A percentile compares a stretch with the other conserved stretches of the same genome.
Evolutionary conservation across 192 early-diverging fungal species (phyloP).

Genomic region (Backusella macrospora): DNA sequence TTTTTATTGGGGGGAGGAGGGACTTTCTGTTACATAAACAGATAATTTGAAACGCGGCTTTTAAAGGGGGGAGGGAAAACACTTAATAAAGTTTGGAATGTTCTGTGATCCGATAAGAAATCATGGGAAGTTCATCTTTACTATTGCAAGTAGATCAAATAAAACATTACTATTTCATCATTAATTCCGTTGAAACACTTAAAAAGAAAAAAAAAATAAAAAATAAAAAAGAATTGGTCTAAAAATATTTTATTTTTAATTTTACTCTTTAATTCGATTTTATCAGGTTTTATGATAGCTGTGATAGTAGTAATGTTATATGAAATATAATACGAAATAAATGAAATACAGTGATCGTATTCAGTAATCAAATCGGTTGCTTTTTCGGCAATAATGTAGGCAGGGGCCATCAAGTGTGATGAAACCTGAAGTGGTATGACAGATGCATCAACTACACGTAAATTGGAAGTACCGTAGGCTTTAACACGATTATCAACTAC

Average conservation of each 20-base stretch:
- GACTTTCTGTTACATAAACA: slow-evolving; percentile 8
- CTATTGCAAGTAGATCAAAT: slow-evolving; percentile 10
- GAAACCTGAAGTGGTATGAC: slow-evolving; percentile 31
- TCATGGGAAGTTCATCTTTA: slow-evolving; percentile 17
- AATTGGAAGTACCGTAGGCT: slow-evolving; percentile 28
- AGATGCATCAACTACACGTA: slow-evolving; percentile 40
- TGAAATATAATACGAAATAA: not conserved
- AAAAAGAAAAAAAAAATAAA: too few relatives aligned
- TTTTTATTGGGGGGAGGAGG: not conserved
- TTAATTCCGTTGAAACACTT: not conserved
- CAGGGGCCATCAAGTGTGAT: slow-evolving; percentile 18
- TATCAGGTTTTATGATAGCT: not conserved
- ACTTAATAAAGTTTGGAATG: slow-evolving; percentile 17
- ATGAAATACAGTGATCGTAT: not conserved
- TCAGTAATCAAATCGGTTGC: slow-evolving; percentile 36
- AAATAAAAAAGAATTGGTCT: too few relatives aligned
- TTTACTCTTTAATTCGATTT: not conserved
- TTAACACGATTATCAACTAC: slow-evolving; percentile 33
- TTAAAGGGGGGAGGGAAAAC: not conserved
- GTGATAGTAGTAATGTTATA: not conserved
- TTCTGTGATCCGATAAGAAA: slow-evolving; percentile 17
- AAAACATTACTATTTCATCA: not conserved
- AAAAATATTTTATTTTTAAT: slow-evolving; percentile 11
- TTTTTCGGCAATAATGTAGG: slow-evolving; percentile 36
- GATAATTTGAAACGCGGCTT: slow-evolving; percentile 2